Evolutionary conservation across 305 asterid genomes (phyloP).

Genomic region (Rubia occidens): DNA sequence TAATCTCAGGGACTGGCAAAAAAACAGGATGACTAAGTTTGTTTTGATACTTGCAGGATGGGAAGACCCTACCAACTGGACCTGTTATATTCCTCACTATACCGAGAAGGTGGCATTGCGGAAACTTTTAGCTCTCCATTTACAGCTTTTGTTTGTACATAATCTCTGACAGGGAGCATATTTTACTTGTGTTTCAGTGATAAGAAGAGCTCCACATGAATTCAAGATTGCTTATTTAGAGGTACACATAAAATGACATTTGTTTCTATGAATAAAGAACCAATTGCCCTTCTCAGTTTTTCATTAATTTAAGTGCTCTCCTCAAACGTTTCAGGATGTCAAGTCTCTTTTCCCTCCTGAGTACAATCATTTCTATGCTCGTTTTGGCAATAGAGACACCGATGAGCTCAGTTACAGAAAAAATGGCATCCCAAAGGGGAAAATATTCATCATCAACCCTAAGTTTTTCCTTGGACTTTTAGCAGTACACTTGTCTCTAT

Average conservation of each 20-base stretch:
- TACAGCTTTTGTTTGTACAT: conserved; percentile 1
- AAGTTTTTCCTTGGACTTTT: conserved; percentile 40
- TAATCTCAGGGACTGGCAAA: too few relatives aligned
- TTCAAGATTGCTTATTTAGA: conserved; percentile 98
- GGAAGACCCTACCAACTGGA: conserved; percentile 84
- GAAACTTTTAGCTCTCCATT: background rate
- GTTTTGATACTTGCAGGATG: conserved; percentile 56
- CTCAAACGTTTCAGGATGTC: conserved; percentile 57
- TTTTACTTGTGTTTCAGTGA: conserved; percentile 43
- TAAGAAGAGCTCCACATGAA: conserved; percentile 98
- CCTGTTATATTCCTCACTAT: conserved; percentile 92
- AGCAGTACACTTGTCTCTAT: background rate
- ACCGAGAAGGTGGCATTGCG: conserved; percentile 63
- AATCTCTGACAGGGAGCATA: conserved; percentile 21
- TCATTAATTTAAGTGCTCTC: conserved; percentile 1
- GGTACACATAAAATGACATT: conserved; percentile 32
- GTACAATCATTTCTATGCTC: conserved; percentile 93
- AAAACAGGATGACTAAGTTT: background rate
- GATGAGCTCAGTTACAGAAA: conserved; percentile 95
- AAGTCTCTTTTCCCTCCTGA: conserved; percentile 92
- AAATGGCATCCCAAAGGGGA: conserved; percentile 97
- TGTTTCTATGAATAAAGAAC: background rate
- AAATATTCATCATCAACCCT: conserved; percentile 92
- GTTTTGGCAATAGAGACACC: conserved; percentile 94
- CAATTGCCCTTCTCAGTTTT: background rate